These are phyloP conservation scores for Trichoderma koningii DNA, from an alignment of 2,329 filamentous ascomycete genomes.

Conservation along the genomic window DNA sequence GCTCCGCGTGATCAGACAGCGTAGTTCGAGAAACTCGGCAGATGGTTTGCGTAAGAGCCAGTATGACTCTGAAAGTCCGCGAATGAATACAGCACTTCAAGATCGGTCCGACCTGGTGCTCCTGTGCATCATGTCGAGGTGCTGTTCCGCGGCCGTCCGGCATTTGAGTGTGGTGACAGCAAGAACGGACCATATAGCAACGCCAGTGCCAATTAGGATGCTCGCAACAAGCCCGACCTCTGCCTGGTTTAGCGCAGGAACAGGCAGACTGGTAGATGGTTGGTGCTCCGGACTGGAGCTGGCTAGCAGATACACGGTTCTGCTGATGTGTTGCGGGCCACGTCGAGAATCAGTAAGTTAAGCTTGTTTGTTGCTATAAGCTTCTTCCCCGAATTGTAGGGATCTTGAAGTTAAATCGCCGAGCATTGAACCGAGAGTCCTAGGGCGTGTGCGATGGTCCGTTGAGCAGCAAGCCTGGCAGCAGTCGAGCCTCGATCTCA, in stretches of 20 bases:
- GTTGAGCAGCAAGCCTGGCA: not conserved
- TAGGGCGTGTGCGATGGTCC: not conserved
- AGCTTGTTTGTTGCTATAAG: conserved; percentile 16
- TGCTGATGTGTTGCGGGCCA: not conserved
- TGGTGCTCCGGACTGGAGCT: not conserved
- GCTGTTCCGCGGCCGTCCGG: not conserved
- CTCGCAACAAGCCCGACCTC: not conserved
- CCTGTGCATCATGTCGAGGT: not conserved
- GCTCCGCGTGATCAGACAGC: not conserved
- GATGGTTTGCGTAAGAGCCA: not conserved
- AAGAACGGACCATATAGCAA: not conserved
- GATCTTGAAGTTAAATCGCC: not conserved
- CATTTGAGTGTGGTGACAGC: not conserved
- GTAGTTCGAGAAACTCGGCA: too few species aligned
- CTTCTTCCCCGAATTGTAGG: not conserved
- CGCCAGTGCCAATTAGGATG: conserved; percentile 4
- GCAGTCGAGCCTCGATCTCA: not conserved
- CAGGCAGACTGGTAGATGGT: not conserved
- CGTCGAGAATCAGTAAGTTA: conserved; percentile 7
- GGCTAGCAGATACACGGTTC: not conserved
- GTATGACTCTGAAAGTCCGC: not conserved
- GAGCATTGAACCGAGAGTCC: conserved; percentile 17
- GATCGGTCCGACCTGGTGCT: conserved; percentile 8
- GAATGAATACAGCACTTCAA: not conserved
- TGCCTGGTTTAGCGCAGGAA: not conserved